Conservation (phyloP, 169 alveolate genomes). For the Plasmodium gonderi region DNA sequence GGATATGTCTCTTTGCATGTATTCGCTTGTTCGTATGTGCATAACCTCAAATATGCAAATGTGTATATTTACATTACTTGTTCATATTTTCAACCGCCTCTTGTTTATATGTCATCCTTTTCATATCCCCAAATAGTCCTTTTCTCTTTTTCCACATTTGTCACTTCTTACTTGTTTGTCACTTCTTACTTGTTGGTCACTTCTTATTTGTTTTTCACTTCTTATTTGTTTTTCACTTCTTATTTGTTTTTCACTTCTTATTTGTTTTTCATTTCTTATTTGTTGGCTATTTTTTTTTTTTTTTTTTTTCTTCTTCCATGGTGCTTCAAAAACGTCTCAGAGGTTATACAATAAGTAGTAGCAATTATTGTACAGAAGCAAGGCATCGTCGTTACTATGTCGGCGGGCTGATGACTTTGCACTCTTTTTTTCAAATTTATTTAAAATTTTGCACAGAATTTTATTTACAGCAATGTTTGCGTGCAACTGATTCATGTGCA, state of each 20-base stretch:
- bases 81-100: neutral
- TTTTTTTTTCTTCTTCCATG: neutral
- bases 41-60: no score
- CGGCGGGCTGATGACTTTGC: neutral
- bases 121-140: no score
- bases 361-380: constrained; percentile 34
- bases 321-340: neutral
- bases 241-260: neutral
- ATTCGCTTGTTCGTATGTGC: no score
- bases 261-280: neutral
- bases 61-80: neutral
- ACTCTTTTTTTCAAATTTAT: constrained; percentile 12
- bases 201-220: no score
- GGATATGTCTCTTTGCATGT: no score
- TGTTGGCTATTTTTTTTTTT: neutral
- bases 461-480: constrained; percentile 56
- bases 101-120: neutral
- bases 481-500: constrained; percentile 21
- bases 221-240: neutral
- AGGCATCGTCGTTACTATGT: neutral
- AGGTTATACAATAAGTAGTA: constrained; percentile 35
- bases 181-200: no score
- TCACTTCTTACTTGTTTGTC: no score
- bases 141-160: no score
- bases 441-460: constrained; percentile 30